Percentiles rank a stretch among this genome's conserved stretches.
phyloP scores from a whole-genome alignment of 441 rosid species.

The Corymbia calophylla region DNA sequence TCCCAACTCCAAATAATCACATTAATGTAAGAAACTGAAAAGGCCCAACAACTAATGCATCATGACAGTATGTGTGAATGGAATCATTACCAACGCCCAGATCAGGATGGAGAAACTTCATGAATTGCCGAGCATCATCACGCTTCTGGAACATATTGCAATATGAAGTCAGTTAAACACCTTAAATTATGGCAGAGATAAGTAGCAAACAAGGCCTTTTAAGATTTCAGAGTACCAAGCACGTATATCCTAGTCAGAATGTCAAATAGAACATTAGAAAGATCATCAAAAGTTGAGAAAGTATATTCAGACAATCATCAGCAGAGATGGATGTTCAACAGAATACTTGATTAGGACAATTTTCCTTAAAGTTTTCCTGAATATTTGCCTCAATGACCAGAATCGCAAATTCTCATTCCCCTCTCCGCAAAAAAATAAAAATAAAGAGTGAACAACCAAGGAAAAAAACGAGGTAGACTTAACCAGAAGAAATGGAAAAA shows the following conservation, averaged over 20 bases:
- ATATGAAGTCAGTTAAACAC: background rate
- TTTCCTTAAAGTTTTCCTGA: background rate
- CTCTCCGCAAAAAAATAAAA: background rate
- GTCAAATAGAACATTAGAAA: background rate
- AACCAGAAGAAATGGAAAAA: background rate
- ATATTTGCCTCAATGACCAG: background rate
- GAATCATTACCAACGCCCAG: constrained; percentile 81
- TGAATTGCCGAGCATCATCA: constrained; percentile 93
- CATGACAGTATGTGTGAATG: background rate
- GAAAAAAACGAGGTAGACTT: background rate
- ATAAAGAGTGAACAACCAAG: background rate
- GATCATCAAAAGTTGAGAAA: background rate
- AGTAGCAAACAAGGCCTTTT: background rate
- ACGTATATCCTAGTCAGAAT: background rate
- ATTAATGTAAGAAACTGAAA: background rate
- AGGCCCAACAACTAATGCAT: background rate
- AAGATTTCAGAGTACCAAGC: background rate
- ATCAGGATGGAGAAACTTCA: constrained; percentile 98
- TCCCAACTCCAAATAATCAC: background rate
- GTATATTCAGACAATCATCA: background rate
- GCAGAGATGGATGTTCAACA: background rate
- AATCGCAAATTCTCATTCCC: background rate
- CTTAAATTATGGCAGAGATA: background rate
- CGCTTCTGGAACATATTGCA: constrained; percentile 52
- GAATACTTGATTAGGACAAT: background rate